A percentile compares a stretch with the other conserved stretches of the same genome.
These are phyloP conservation scores for Salix exigua DNA, from an alignment of 345 rosid species.

Conservation along the genomic window DNA sequence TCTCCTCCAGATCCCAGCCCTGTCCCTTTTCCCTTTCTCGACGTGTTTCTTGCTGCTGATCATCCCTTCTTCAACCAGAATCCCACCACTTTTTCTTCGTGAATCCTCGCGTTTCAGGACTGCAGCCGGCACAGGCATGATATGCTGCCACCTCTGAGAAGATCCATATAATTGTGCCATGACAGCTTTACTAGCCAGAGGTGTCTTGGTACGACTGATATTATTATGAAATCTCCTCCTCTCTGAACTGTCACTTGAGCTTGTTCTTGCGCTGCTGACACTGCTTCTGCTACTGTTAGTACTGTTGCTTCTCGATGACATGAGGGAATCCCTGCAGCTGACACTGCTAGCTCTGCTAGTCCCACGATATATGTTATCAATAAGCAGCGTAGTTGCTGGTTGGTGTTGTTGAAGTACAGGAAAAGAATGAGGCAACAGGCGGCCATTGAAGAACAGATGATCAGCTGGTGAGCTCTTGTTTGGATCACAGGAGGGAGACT, in stretches of 20 bases:
- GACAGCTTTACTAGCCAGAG: conserved; percentile 44
- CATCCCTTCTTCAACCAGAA: conserved; percentile 26
- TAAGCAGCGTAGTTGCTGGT: background rate
- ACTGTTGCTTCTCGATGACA: conserved; percentile 67
- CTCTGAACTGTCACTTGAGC: conserved; percentile 41
- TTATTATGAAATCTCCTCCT: conserved; percentile 25
- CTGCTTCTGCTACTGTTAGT: conserved; percentile 66
- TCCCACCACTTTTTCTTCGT: conserved; percentile 21
- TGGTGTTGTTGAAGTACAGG: conserved; percentile 31
- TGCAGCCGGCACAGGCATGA: conserved; percentile 37
- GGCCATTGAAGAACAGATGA: conserved; percentile 75
- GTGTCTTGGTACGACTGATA: background rate
- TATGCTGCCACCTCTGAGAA: conserved; percentile 69
- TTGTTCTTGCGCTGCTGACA: conserved; percentile 62
- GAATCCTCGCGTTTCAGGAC: conserved; percentile 51
- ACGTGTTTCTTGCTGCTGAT: conserved; percentile 12
- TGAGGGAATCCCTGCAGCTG: conserved; percentile 44
- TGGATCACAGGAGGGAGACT: conserved; percentile 49
- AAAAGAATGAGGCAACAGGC: conserved; percentile 66
- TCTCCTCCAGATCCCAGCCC: conserved; percentile 41
- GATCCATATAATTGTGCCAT: conserved; percentile 55
- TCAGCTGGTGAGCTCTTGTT: conserved; percentile 72
- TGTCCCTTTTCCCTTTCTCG: conserved; percentile 13
- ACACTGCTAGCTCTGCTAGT: conserved; percentile 54
- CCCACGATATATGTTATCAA: conserved; percentile 9